A percentile compares a stretch with the other conserved stretches of the same genome.
These are phyloP conservation scores for Moesziomyces aphidis DNA, from an alignment of 1,284 basidiomycete species.

Conservation along the genomic window DNA sequence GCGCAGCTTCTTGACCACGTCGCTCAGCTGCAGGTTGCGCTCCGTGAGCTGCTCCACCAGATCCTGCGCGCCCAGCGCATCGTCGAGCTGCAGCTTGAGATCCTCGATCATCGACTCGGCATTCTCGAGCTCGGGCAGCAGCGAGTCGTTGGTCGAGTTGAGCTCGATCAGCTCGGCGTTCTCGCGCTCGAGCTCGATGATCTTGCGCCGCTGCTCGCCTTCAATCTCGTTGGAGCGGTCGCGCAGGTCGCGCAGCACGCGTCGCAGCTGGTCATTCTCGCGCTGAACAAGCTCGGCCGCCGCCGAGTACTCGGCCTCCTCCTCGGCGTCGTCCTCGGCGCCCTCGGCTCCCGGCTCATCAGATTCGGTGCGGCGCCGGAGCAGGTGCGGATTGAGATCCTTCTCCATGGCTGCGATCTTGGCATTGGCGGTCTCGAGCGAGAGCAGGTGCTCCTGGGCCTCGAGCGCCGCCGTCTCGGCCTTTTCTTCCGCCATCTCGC, in stretches of 20 bases:
- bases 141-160: constrained; percentile 43
- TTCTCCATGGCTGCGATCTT: constrained; percentile 58
- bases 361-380: constrained; percentile 12
- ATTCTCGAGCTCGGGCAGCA: constrained; percentile 44
- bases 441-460: constrained; percentile 84
- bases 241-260: constrained; percentile 75
- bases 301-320: constrained; percentile 26
- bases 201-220: constrained; percentile 81
- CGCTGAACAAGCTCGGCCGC: constrained; percentile 85
- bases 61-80: constrained; percentile 93
- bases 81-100: constrained; percentile 92
- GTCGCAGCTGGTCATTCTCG: constrained; percentile 94
- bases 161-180: constrained; percentile 69
- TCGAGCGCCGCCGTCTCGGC: constrained; percentile 84
- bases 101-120: constrained; percentile 82
- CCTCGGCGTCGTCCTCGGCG: constrained; percentile 10
- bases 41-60: constrained; percentile 96
- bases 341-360: constrained; percentile 69
- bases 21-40: constrained; percentile 80
- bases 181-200: constrained; percentile 90
- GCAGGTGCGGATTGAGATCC: constrained; percentile 40
- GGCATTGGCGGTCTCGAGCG: constrained; percentile 79
- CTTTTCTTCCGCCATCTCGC: constrained; percentile 95
- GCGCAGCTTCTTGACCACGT: constrained; percentile 93
- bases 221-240: constrained; percentile 78